These are phyloP conservation scores for Pachysolen tannophilus DNA, from an alignment of 805 yeast genomes.

Conservation along the genomic window DNA sequence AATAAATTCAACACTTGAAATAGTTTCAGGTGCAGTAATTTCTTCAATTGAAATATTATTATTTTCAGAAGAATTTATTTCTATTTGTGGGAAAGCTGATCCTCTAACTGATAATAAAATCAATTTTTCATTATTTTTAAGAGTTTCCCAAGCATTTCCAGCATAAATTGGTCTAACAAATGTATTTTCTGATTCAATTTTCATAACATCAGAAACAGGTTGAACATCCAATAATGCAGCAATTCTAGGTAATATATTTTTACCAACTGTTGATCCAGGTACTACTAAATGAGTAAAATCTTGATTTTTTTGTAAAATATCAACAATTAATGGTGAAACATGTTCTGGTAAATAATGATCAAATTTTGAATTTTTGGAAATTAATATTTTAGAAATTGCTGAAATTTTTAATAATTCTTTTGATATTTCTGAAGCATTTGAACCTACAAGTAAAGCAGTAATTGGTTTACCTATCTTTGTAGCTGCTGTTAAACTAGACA, in stretches of 20 bases:
- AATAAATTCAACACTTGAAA: conserved; percentile 50
- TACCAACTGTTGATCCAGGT: conserved; percentile 83
- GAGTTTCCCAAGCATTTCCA: conserved; percentile 86
- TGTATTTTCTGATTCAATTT: conserved; percentile 56
- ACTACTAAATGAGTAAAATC: conserved; percentile 65
- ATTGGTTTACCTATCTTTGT: conserved; percentile 65
- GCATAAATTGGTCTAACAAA: conserved; percentile 94
- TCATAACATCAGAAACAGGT: conserved; percentile 77
- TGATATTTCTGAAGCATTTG: conserved; percentile 44
- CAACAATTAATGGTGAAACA: conserved; percentile 57
- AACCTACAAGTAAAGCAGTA: conserved; percentile 71
- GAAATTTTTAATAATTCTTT: conserved; percentile 42
- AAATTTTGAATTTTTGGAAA: conserved; percentile 50
- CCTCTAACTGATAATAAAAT: conserved; percentile 74
- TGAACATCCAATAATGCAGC: conserved; percentile 82
- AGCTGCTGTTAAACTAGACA: conserved; percentile 76
- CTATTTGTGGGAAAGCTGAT: conserved; percentile 60
- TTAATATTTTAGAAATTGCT: conserved; percentile 46
- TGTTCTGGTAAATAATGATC: conserved; percentile 76
- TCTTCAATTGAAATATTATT: conserved; percentile 38
- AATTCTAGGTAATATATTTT: conserved; percentile 76
- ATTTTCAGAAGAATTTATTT: conserved; percentile 25
- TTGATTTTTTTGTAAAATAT: conserved; percentile 30
- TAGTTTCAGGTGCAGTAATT: conserved; percentile 28
- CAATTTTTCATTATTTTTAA: conserved; percentile 57